Evolutionary conservation across 2,329 filamentous ascomycete species (phyloP).

Genomic region (Colletotrichum sidae): DNA sequence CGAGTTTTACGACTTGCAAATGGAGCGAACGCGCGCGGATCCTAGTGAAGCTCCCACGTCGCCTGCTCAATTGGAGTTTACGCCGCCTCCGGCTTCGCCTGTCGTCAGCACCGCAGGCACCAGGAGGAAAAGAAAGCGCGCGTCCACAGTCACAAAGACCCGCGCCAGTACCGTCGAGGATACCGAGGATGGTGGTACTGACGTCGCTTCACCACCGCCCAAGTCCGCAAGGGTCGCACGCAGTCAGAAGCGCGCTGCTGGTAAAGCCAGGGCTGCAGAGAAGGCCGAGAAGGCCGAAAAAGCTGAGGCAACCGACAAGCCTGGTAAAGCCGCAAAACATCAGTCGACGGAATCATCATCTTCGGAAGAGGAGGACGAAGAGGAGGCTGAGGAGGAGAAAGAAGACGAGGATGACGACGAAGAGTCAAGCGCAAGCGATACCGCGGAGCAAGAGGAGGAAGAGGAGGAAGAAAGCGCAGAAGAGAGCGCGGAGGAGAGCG

Average conservation of each 20-base stretch:
- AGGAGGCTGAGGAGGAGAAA: slow-evolving; percentile 33
- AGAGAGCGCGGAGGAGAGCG: slow-evolving; percentile 50
- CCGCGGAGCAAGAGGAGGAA: slow-evolving; percentile 10
- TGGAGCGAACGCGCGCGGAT: slow-evolving; percentile 57
- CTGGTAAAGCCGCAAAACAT: slow-evolving; percentile 48
- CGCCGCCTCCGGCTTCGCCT: slow-evolving; percentile 38
- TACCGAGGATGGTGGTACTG: slow-evolving; percentile 59
- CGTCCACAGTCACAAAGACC: slow-evolving; percentile 49
- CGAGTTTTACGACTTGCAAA: slow-evolving; percentile 60
- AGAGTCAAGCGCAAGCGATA: slow-evolving; percentile 45
- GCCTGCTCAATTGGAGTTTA: slow-evolving; percentile 57
- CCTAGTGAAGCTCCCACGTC: slow-evolving; percentile 61
- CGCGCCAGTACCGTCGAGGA: slow-evolving; percentile 63
- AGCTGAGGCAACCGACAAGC: slow-evolving; percentile 47
- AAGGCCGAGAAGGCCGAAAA: slow-evolving; percentile 41
- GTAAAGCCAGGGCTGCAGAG: slow-evolving; percentile 51
- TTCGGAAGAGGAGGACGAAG: slow-evolving; percentile 17
- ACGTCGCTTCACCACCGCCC: slow-evolving; percentile 52
- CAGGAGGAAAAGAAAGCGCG: slow-evolving; percentile 58
- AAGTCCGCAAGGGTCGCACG: slow-evolving; percentile 52
- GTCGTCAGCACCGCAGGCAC: slow-evolving; percentile 25
- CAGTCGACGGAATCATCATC: slow-evolving; percentile 49
- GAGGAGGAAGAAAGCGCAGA: slow-evolving; percentile 43
- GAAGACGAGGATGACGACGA: slow-evolving; percentile 42
- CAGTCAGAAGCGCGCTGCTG: slow-evolving; percentile 52